phyloP scores from a whole-genome alignment of 2,329 filamentous ascomycete genomes.

The Fusarium pseudoanthophilum region DNA sequence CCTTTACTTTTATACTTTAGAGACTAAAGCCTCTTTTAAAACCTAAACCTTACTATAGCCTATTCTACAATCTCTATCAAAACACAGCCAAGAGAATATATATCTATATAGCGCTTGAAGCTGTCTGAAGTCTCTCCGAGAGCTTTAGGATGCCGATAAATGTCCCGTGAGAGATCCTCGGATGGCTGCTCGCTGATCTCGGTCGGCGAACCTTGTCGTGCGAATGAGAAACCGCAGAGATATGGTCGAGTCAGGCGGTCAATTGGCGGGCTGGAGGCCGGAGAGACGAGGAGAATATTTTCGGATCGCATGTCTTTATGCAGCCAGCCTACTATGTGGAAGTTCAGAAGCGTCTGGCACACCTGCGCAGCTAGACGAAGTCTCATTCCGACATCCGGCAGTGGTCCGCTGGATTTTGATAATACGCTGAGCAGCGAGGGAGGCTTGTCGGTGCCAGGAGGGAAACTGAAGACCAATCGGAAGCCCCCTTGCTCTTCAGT shows the following conservation, averaged over 20 bases:
- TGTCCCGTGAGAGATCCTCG: neutral
- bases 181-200: neutral
- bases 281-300: neutral
- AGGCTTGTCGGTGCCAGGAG: neutral
- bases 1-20: too few species aligned
- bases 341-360: neutral
- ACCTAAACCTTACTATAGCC: too few species aligned
- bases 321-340: neutral
- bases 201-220: neutral
- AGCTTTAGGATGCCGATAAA: neutral
- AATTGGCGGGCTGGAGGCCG: neutral
- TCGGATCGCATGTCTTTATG: neutral
- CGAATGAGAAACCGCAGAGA: neutral
- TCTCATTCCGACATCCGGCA: neutral
- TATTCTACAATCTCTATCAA: too few species aligned
- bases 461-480: neutral
- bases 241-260: neutral
- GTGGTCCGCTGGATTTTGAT: neutral
- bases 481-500: conserved; percentile 1
- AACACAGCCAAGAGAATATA: neutral
- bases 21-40: too few species aligned
- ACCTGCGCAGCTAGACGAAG: neutral
- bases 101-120: neutral
- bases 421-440: neutral
- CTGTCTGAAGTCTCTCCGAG: neutral